Evolutionary conservation across 495 filamentous ascomycete genomes (phyloP).

Genomic region (Aspergillus diversus): DNA sequence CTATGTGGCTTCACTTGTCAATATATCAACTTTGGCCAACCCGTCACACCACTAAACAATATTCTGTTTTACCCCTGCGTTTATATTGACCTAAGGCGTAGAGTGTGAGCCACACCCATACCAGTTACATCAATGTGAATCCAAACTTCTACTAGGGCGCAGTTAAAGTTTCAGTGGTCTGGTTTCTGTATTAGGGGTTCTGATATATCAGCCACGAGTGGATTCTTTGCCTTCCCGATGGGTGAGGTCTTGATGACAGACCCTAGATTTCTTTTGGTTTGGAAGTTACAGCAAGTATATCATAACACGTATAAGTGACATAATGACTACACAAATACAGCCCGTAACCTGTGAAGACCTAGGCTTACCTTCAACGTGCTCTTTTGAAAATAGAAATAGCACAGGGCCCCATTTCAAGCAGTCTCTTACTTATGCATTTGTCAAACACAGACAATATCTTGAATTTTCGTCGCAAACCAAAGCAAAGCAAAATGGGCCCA

Average conservation of each 20-base stretch:
- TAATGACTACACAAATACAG: background rate
- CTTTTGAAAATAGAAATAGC: conserved; percentile 2
- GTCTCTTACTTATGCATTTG: conserved; percentile 4
- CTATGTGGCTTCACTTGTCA: background rate
- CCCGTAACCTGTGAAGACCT: background rate
- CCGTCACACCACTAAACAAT: background rate
- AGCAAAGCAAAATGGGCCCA: conserved; percentile 1
- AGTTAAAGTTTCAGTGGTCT: background rate
- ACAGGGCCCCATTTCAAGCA: background rate
- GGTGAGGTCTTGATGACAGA: background rate
- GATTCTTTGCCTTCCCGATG: background rate
- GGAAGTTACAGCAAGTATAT: background rate
- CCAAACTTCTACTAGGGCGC: background rate
- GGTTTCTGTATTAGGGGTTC: background rate
- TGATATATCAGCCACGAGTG: background rate
- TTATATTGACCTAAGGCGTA: background rate
- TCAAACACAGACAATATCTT: background rate
- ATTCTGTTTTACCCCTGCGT: conserved; percentile 1
- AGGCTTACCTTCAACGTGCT: no score
- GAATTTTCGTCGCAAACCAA: background rate
- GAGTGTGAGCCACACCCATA: background rate
- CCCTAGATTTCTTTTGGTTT: background rate
- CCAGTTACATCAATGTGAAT: conserved; percentile 3
- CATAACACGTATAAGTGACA: background rate
- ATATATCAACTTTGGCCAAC: conserved; percentile 5